These are phyloP conservation scores for Ophiocordyceps australis DNA, from an alignment of 2,329 filamentous ascomycete species.

Conservation along the genomic window DNA sequence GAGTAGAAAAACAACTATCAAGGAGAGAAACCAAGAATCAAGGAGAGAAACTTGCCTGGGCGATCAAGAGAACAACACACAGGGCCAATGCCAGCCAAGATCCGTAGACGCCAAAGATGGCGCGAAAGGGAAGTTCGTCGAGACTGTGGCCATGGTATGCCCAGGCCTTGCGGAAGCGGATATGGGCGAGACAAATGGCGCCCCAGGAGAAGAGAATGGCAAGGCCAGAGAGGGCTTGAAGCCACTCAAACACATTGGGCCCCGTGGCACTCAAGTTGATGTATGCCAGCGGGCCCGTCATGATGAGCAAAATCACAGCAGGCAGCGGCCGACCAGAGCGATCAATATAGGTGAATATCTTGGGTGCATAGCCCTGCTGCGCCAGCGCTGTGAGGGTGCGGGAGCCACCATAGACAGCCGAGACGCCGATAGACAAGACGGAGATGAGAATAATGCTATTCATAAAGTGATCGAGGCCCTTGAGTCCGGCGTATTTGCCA, in stretches of 20 bases:
- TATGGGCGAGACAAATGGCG: conserved; percentile 45
- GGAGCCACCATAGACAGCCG: conserved; percentile 34
- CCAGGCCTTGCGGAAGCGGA: conserved; percentile 50
- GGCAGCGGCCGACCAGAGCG: conserved; percentile 29
- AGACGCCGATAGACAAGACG: conserved; percentile 34
- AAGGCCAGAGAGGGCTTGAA: conserved; percentile 44
- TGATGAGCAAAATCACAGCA: conserved; percentile 24
- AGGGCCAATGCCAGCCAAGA: conserved; percentile 43
- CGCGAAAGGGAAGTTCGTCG: conserved; percentile 47
- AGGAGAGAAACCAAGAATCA: too few relatives aligned
- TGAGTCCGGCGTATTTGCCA: conserved; percentile 25
- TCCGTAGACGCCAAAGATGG: conserved; percentile 39
- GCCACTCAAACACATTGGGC: conserved; percentile 40
- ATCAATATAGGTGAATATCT: conserved; percentile 34
- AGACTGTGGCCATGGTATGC: conserved; percentile 33
- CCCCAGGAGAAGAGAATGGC: conserved; percentile 48
- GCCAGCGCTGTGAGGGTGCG: conserved; percentile 36
- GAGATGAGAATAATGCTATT: conserved; percentile 34
- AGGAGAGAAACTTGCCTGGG: conserved; percentile 18
- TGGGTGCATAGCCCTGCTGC: conserved; percentile 36
- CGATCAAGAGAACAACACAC: conserved; percentile 31
- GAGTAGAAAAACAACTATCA: neutral
- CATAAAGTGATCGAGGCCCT: conserved; percentile 29
- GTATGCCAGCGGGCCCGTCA: conserved; percentile 28
- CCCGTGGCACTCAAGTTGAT: conserved; percentile 26